Base-by-base conservation (phyloP, 164 flowering plant genomes). In the Vitis labrusca region DNA sequence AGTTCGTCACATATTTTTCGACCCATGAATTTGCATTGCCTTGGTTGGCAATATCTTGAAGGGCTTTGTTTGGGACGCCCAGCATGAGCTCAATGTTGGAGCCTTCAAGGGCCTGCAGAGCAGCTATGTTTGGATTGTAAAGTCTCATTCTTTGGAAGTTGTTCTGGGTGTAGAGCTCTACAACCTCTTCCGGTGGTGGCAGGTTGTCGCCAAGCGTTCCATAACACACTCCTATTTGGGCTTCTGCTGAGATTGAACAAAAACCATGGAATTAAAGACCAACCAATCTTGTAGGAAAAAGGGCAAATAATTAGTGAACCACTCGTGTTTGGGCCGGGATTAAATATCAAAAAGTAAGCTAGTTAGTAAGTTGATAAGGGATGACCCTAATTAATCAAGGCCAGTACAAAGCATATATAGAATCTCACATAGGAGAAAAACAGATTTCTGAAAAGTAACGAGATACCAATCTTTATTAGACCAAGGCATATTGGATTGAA, bases 61-160 rank as follows among this genome's bases (percentile, higher is more conserved):
- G 75, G 27, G 64, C 68, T 5, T 17, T 0, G 52, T 74, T 71
- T 7, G 75, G 72, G 8, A 74, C 75, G 2, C 59, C 81, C 3
- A 78, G 65, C 2, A 70, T 59, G 49, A 77, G 29, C 53, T 71
- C 77, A 48, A 78, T 78, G 50, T 59, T 47, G 29, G 77, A 64
- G 53, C 81, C 75, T 12, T 64, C 19, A 14, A 77, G 74, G 13
- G 80, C 77, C 51, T 59, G 74, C 62, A 77, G 77, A 10, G 70
- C 44, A 1, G 61, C 47, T 53, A 50, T 72, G 23, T 74, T 17
- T 15, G 81, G 77, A 47, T 64, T 55, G 47, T 70, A 75, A 23
- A 70, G 17, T 29, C 78, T 30, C 67, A 75, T 70, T 55, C 68
- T 70, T 53, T 48, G 53, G 29, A 75, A 70, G 58, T 64, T 61